Evolutionary conservation across 2,329 filamentous ascomycete species (phyloP).

Genomic region (Fusarium setosum): DNA sequence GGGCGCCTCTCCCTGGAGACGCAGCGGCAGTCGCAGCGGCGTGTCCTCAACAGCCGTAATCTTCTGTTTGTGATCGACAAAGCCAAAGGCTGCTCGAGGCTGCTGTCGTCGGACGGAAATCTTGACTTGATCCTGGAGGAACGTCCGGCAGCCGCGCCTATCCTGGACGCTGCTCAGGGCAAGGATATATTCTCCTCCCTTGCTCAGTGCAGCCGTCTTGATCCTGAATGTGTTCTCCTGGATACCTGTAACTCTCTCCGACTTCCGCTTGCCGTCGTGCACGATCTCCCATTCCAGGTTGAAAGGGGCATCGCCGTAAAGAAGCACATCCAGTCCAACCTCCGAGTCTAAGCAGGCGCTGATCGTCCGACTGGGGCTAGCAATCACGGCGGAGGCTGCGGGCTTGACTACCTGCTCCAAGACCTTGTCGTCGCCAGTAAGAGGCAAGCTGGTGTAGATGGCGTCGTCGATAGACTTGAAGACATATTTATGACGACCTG

Average conservation of each 20-base stretch:
- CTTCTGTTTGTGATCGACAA: slow-evolving; percentile 82
- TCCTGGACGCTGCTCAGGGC: slow-evolving; percentile 89
- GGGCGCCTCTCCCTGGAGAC: slow-evolving; percentile 85
- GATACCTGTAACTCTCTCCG: slow-evolving; percentile 73
- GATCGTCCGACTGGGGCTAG: slow-evolving; percentile 63
- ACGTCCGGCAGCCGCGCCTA: slow-evolving; percentile 85
- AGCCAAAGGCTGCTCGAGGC: slow-evolving; percentile 86
- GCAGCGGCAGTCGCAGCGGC: slow-evolving; percentile 79
- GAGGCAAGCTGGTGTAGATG: slow-evolving; percentile 77
- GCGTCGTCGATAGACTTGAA: slow-evolving; percentile 85
- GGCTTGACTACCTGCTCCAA: slow-evolving; percentile 94
- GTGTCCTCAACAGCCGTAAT: slow-evolving; percentile 83
- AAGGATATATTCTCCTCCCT: slow-evolving; percentile 91
- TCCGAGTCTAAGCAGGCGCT: slow-evolving; percentile 87
- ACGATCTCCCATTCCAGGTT: slow-evolving; percentile 92
- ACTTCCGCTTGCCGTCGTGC: slow-evolving; percentile 86
- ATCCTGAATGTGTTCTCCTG: slow-evolving; percentile 74
- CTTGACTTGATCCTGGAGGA: slow-evolving; percentile 85
- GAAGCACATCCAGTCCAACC: slow-evolving; percentile 77
- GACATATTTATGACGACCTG: slow-evolving; percentile 87
- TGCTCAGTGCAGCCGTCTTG: slow-evolving; percentile 77
- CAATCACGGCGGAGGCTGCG: slow-evolving; percentile 82
- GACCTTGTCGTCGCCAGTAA: slow-evolving; percentile 70
- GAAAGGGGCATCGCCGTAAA: slow-evolving; percentile 89
- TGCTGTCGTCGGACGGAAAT: slow-evolving; percentile 90